Evolutionary conservation across 1,139 yeast genomes (phyloP), one percentile per base, ranked within the genome.

Genomic region (Yamadazyma blattariae): DNA sequence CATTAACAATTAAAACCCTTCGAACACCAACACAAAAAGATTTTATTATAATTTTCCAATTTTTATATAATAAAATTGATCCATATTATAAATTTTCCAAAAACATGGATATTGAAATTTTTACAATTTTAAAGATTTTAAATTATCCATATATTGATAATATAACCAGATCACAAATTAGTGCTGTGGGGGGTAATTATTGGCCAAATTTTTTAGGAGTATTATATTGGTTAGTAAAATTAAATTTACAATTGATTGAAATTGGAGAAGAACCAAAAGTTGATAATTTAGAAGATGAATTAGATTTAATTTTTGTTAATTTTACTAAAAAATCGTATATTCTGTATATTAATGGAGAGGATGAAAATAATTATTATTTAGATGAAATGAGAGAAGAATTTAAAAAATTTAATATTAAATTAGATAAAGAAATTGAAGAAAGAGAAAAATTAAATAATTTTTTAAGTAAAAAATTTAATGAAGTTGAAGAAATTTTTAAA

Each of bases 161-260:
- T 0, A 80, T 89, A 30, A 85, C 82, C 56, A 78, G 89, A 50
- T 82, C 92, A 1, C 95, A 87, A 54, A 80, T 89, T 23, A 80
- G 90, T 32, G 96, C 96, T 0, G 96, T 88, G 7, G 96, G 96
- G 2, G 95, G 96, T 1, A 83, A 83, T 39, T 82, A 82, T 50
- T 88, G 97, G 97, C 90, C 88, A 13, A 74, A 77, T 16, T 84
- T 87, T 49, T 60, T 89, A 34, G 96, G 94, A 2, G 77, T 89
- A 73, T 64, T 88, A 24, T 79, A 82, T 55, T 87, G 96, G 96
- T 54, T 87, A 33, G 79, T 84, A 10, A 76, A 76, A 48, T 61
- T 82, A 25, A 77, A 73, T 46, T 61, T 66, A 21, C 67, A 75
- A 35, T 58, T 73, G 45, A 77, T 69, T 40, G 61, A 55, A 34